These are phyloP conservation scores for Talaromyces atroroseus DNA, from an alignment of 2,329 filamentous ascomycete genomes.

Conservation along the genomic window DNA sequence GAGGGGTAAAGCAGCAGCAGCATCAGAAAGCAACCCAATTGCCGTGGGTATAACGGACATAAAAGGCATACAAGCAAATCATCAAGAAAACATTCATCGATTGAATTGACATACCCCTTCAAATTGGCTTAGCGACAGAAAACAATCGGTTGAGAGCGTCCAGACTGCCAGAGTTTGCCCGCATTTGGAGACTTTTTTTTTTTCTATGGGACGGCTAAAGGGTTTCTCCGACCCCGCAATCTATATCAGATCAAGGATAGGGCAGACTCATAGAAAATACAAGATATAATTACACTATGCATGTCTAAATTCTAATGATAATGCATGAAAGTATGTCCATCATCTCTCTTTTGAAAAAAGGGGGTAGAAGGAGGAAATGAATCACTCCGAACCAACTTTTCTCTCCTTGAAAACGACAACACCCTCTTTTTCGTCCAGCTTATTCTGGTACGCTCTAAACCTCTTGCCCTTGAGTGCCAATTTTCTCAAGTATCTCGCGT, in stretches of 20 bases:
- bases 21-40: background rate
- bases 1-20: constrained; percentile 1
- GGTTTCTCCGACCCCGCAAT: constrained; percentile 17
- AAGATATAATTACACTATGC: background rate
- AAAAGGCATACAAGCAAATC: background rate
- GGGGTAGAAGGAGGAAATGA: background rate
- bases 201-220: constrained; percentile 9
- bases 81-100: background rate
- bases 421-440: constrained; percentile 45
- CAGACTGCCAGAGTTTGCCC: background rate
- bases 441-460: constrained; percentile 54
- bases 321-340: background rate
- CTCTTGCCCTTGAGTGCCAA: constrained; percentile 53
- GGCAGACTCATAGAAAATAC: background rate
- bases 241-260: background rate
- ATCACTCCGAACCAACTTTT: background rate
- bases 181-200: constrained; percentile 16
- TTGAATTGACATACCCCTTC: background rate
- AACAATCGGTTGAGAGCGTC: constrained; percentile 1
- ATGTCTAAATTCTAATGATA: background rate
- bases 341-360: background rate
- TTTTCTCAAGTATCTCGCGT: constrained; percentile 32
- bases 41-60: background rate
- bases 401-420: constrained; percentile 21
- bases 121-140: background rate